A percentile compares a stretch with the other conserved stretches of the same genome.
Conservation (phyloP, 306 rosid genomes). For the Carpinus fangiana region DNA sequence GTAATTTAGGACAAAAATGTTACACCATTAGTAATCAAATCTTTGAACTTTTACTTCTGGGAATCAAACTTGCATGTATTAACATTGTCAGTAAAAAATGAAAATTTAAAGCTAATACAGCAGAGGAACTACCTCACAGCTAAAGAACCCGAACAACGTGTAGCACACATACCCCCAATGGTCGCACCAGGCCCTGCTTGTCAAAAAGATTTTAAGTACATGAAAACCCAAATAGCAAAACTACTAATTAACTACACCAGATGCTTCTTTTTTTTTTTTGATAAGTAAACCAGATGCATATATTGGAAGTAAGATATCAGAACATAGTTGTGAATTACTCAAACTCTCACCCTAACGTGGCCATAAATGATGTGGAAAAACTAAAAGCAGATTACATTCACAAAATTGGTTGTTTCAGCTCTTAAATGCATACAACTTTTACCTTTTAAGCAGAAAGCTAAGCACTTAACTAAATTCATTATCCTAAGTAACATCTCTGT, state of each 20-base stretch:
- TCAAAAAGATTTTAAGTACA: conserved; percentile 12
- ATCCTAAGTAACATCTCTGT: background rate
- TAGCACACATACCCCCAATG: conserved; percentile 99
- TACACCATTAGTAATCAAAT: background rate
- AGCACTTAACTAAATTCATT: background rate
- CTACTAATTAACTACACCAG: background rate
- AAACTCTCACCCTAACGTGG: background rate
- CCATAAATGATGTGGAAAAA: background rate
- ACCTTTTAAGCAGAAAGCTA: background rate
- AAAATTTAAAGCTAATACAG: conserved; percentile 10
- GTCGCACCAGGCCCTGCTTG: conserved; percentile 97
- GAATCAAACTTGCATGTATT: background rate
- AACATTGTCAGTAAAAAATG: conserved; percentile 7
- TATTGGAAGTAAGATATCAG: background rate
- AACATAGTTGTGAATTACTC: background rate
- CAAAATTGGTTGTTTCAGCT: background rate
- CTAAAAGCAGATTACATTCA: background rate
- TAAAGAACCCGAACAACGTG: conserved; percentile 97
- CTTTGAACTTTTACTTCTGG: background rate
- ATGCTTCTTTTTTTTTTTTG: no score
- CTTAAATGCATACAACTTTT: background rate
- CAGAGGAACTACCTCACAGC: conserved; percentile 75
- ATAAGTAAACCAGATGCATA: background rate
- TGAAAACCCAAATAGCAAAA: conserved; percentile 9
- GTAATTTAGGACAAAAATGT: background rate